phyloP scores from a whole-genome alignment of 805 yeast genomes.

The Suhomyces sp. region DNA sequence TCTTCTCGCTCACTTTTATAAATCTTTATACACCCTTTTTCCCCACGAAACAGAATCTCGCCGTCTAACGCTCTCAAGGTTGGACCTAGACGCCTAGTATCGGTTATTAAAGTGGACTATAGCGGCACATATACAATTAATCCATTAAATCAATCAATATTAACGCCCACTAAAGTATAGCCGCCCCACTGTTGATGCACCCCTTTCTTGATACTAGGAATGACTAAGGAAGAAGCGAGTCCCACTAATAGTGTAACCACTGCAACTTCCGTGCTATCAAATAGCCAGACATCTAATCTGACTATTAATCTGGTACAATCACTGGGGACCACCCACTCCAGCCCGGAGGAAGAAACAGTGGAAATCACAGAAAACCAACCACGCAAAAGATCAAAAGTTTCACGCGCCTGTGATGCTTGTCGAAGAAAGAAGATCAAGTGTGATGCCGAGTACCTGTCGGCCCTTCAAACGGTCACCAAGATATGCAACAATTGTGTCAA shows the following conservation, averaged over 20 bases:
- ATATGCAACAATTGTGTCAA: slow-evolving; percentile 62
- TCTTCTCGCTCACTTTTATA: not conserved
- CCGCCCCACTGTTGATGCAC: not conserved
- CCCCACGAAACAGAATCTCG: not conserved
- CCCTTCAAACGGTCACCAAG: slow-evolving; percentile 46
- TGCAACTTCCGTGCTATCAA: not conserved
- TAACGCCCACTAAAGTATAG: no score
- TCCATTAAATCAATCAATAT: no score
- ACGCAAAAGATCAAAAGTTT: slow-evolving; percentile 67
- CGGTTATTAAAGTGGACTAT: not conserved
- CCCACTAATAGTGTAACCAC: not conserved
- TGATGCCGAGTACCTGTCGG: slow-evolving; percentile 52
- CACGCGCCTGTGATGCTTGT: slow-evolving; percentile 81
- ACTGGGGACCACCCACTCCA: not conserved
- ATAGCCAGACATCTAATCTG: not conserved
- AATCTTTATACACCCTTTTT: not conserved
- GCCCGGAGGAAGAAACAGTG: not conserved
- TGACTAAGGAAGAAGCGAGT: not conserved
- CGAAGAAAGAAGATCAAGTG: slow-evolving; percentile 71
- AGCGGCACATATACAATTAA: not conserved
- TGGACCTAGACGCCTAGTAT: not conserved
- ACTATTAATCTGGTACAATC: not conserved
- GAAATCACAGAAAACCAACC: slow-evolving; percentile 18
- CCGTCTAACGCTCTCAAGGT: not conserved
- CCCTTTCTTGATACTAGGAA: not conserved